Percentiles rank a stretch among this genome's conserved stretches.
phyloP scores from a whole-genome alignment of 2,329 filamentous ascomycete genomes.

The Penicillium sp. region DNA sequence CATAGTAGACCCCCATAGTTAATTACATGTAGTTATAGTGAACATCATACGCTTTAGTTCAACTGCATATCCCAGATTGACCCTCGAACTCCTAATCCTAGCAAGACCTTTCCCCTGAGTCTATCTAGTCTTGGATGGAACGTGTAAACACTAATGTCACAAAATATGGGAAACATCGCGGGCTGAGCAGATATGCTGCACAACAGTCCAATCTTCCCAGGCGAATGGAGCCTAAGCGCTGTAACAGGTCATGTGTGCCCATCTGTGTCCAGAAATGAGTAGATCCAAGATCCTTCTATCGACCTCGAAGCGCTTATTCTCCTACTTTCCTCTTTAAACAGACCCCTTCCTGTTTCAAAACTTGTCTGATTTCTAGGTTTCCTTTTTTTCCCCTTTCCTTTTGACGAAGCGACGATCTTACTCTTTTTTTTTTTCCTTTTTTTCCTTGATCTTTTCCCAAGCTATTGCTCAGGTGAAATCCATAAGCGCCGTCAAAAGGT shows the following conservation, averaged over 20 bases:
- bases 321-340: constrained; percentile 1
- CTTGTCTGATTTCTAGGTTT: not conserved
- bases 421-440: not conserved
- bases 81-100: not conserved
- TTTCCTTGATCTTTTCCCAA: not conserved
- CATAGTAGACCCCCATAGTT: too few species aligned
- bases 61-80: not conserved
- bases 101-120: not conserved
- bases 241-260: constrained; percentile 23
- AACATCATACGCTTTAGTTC: not conserved
- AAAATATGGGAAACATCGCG: not conserved
- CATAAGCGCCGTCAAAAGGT: not conserved
- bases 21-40: not conserved
- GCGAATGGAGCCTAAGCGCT: constrained; percentile 24
- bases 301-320: not conserved
- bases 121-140: not conserved
- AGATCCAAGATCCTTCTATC: constrained; percentile 1
- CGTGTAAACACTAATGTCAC: not conserved
- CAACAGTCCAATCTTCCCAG: constrained; percentile 5
- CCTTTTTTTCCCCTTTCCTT: not conserved
- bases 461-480: not conserved
- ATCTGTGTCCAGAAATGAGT: constrained; percentile 9
- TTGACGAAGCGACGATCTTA: not conserved
- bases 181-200: constrained; percentile 3
- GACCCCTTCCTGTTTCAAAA: not conserved